Conservation (phyloP, 2,329 filamentous ascomycete genomes). For the Fusarium globosum region DNA sequence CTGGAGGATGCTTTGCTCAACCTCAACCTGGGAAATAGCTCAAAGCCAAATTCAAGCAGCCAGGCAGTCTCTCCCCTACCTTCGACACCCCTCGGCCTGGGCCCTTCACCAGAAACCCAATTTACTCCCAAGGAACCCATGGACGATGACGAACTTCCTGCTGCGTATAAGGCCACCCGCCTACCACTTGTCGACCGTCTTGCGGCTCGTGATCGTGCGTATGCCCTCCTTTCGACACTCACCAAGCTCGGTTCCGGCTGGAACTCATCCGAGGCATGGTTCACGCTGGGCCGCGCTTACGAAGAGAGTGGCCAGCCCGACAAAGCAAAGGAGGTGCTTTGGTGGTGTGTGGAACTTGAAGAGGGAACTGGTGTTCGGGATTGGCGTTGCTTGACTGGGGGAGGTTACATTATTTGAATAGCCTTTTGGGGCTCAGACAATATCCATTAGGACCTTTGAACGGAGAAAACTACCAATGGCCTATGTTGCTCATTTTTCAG, state of each 20-base stretch:
- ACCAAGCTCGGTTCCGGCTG: constrained; percentile 89
- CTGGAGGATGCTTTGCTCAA: constrained; percentile 46
- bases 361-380: constrained; percentile 82
- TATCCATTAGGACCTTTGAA: not conserved
- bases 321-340: constrained; percentile 91
- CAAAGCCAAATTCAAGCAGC: constrained; percentile 6
- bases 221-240: constrained; percentile 81
- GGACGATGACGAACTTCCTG: constrained; percentile 58
- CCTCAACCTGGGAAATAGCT: not conserved
- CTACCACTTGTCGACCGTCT: constrained; percentile 82
- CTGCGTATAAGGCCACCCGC: constrained; percentile 67
- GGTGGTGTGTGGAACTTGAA: constrained; percentile 98
- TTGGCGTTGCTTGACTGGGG: constrained; percentile 77
- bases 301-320: constrained; percentile 87
- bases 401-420: constrained; percentile 68
- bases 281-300: constrained; percentile 84
- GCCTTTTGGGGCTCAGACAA: not conserved
- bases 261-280: constrained; percentile 96
- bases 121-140: constrained; percentile 29
- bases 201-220: constrained; percentile 90
- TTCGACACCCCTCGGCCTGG: constrained; percentile 60
- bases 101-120: constrained; percentile 42
- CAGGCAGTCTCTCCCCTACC: constrained; percentile 49
- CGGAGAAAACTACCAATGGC: constrained; percentile 4
- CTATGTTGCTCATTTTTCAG: not conserved